Conservation (phyloP, 2,329 filamentous ascomycete species). For the Penicillium sp. region DNA sequence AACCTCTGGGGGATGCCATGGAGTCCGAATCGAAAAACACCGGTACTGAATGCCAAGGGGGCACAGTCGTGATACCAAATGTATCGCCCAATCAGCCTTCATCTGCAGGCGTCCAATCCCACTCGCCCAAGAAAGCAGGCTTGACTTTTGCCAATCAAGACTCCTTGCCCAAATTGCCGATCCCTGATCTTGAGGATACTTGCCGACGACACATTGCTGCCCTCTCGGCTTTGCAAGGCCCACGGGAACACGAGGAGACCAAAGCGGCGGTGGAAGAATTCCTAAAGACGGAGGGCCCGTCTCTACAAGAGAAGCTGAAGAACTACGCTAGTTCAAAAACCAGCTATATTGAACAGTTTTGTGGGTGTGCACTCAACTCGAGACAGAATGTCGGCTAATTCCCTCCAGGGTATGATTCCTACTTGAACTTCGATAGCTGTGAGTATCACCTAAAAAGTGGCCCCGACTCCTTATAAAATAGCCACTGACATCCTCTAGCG, state of each 20-base stretch:
- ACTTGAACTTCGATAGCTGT: constrained; percentile 92
- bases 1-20: constrained; percentile 67
- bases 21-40: constrained; percentile 31
- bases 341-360: constrained; percentile 98
- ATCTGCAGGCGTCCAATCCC: constrained; percentile 7
- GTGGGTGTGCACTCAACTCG: constrained; percentile 52
- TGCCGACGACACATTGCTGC: constrained; percentile 74
- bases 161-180: constrained; percentile 82
- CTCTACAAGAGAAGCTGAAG: constrained; percentile 82
- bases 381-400: constrained; percentile 6
- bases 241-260: constrained; percentile 78
- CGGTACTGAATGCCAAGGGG: constrained; percentile 7
- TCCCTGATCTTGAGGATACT: constrained; percentile 76
- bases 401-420: constrained; percentile 86
- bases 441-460: constrained; percentile 20
- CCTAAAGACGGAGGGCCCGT: constrained; percentile 70
- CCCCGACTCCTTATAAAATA: not conserved
- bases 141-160: constrained; percentile 89
- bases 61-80: constrained; percentile 25
- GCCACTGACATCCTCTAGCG: constrained; percentile 38
- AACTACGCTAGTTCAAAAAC: constrained; percentile 84
- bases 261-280: constrained; percentile 77
- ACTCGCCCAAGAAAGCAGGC: constrained; percentile 51
- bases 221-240: constrained; percentile 72
- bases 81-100: constrained; percentile 10